phyloP scores from a whole-genome alignment of 495 filamentous ascomycete species.

The Tuber microsphaerosporum region DNA sequence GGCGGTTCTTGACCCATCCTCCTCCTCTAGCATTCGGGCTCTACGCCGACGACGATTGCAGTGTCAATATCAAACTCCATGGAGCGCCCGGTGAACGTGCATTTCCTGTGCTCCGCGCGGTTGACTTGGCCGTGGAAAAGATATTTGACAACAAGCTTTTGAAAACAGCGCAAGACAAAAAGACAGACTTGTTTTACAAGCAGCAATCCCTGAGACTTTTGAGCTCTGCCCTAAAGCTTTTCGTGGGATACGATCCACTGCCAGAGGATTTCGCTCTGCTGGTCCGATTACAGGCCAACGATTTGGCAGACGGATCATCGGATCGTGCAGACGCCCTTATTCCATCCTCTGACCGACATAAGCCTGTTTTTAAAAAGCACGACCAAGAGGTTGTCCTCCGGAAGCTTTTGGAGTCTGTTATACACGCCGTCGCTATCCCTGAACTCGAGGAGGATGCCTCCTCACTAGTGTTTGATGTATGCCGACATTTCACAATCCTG shows the following conservation, averaged over 20 bases:
- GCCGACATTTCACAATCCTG: constrained; percentile 82
- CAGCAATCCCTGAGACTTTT: constrained; percentile 83
- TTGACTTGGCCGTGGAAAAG: constrained; percentile 81
- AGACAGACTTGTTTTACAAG: constrained; percentile 80
- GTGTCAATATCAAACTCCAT: constrained; percentile 79
- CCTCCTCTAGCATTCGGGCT: constrained; percentile 70
- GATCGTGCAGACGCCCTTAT: constrained; percentile 56
- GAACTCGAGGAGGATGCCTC: constrained; percentile 69
- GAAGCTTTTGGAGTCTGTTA: constrained; percentile 77
- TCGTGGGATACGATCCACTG: constrained; percentile 77
- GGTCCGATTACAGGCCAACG: constrained; percentile 80
- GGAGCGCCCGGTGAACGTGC: constrained; percentile 79
- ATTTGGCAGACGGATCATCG: constrained; percentile 63
- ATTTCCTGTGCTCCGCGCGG: constrained; percentile 74
- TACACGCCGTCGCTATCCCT: constrained; percentile 75
- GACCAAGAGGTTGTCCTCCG: constrained; percentile 72
- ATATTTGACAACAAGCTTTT: constrained; percentile 64
- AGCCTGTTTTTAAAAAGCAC: constrained; percentile 77
- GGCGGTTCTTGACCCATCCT: constrained; percentile 86
- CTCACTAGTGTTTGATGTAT: constrained; percentile 67
- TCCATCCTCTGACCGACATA: constrained; percentile 65
- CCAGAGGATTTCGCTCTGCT: constrained; percentile 81
- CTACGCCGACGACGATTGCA: constrained; percentile 76
- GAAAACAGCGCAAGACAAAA: constrained; percentile 52
- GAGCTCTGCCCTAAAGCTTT: constrained; percentile 76